Evolutionary conservation across 73 alveolate species (phyloP).

Genomic region (Paramecium pentaurelia): DNA sequence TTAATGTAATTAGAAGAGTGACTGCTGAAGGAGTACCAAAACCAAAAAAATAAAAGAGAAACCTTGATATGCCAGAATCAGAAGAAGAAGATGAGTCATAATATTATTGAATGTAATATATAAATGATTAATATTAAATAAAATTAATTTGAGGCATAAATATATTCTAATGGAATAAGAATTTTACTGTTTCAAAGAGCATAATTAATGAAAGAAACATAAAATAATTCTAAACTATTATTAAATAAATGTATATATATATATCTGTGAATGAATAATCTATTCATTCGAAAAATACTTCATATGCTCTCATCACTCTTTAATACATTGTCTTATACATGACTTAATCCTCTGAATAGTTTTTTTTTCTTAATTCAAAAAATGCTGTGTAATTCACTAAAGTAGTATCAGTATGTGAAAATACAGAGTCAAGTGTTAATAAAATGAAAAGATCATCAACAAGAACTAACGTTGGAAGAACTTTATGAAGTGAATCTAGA

Average conservation of each 20-base stretch:
- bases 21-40: not conserved
- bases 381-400: slow-evolving; percentile 3
- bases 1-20: not conserved
- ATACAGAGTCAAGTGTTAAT: slow-evolving; percentile 7
- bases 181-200: not conserved
- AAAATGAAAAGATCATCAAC: slow-evolving; percentile 31
- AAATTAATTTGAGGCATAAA: not conserved
- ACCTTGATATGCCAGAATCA: slow-evolving; percentile 45
- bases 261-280: not conserved
- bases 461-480: not conserved
- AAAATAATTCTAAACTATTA: not conserved
- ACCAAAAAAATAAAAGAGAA: slow-evolving; percentile 17
- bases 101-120: slow-evolving; percentile 20
- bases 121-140: not conserved
- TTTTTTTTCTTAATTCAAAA: not conserved
- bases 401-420: not conserved
- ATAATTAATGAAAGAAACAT: not conserved
- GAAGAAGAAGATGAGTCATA: slow-evolving; percentile 38
- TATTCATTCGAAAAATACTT: slow-evolving; percentile 21
- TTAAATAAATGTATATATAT: not conserved
- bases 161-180: not conserved
- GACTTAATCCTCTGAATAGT: slow-evolving; percentile 13
- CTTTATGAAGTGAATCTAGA: slow-evolving; percentile 22
- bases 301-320: slow-evolving; percentile 37
- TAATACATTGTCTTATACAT: slow-evolving; percentile 9